Percentiles rank a stretch among this genome's conserved stretches.
phyloP scores from a whole-genome alignment of 2,329 filamentous ascomycete species.

The Pseudofabraea citricarpa region DNA sequence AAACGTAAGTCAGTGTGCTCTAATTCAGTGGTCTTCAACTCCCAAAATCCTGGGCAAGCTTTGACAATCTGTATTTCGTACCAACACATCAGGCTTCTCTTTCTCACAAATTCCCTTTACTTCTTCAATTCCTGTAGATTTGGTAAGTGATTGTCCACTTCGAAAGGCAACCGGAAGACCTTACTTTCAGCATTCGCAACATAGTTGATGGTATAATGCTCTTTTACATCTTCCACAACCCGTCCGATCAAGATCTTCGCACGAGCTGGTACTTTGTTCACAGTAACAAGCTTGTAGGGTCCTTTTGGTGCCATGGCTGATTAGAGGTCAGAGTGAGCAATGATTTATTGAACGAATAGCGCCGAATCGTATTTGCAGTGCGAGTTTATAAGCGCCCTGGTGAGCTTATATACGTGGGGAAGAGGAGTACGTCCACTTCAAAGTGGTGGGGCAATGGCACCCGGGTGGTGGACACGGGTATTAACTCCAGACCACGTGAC shows the following conservation, averaged over 20 bases:
- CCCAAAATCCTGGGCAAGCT: not conserved
- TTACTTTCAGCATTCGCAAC: conserved; percentile 57
- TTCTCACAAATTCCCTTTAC: conserved; percentile 48
- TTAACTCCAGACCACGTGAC: too few species aligned
- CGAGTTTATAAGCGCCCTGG: too few species aligned
- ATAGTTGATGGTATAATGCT: conserved; percentile 58
- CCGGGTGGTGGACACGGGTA: too few species aligned
- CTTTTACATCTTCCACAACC: conserved; percentile 55
- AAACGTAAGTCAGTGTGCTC: too few species aligned
- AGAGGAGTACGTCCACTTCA: too few species aligned
- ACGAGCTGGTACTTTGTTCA: conserved; percentile 63
- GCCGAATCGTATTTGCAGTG: too few species aligned
- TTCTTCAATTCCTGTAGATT: conserved; percentile 43
- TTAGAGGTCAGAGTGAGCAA: too few species aligned
- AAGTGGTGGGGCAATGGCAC: too few species aligned
- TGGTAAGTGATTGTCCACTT: not conserved
- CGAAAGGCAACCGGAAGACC: conserved; percentile 10
- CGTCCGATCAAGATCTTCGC: conserved; percentile 58
- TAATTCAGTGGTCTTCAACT: too few species aligned
- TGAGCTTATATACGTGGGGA: too few species aligned
- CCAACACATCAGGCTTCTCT: conserved; percentile 48
- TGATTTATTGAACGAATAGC: too few species aligned
- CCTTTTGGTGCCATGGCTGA: conserved; percentile 36
- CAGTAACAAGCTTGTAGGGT: conserved; percentile 60
- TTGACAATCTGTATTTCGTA: conserved; percentile 26